Base-by-base conservation (phyloP, 208 protist species). In the Vickermania ingenoplastis region DNA sequence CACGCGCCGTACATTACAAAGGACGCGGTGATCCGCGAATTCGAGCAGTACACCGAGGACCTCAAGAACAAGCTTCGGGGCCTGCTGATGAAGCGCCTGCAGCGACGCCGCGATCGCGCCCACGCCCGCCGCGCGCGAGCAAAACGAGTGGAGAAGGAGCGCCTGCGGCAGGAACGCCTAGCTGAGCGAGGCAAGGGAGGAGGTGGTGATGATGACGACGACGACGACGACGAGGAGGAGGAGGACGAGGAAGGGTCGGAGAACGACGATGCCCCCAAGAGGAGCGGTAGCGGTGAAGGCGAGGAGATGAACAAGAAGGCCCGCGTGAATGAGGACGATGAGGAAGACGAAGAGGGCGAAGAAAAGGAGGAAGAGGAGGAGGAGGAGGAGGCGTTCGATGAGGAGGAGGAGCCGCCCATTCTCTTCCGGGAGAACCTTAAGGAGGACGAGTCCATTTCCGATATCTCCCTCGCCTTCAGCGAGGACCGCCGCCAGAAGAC, bases 1-100 rank as follows among this genome's bases (percentile, higher is more conserved):
- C 55, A 65, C 49, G 62, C 92, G 28, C 73, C 87, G 24, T 59
- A 81, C 48, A 36, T 96, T 26, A 80, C 69, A 0, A 23, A 73
- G 2, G 55, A 71, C 5, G 71, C 56, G 53, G 57, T 89, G 2
- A 73, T 89, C 28, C 26, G 29, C 1, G 70, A 73, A 21, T 92
- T 82, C 54, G 67, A 81, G 61, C 58, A 21, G 2, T 69, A 90
- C 74, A 66, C 75, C 29, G 71, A 36, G 21, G 61, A 67, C 14
- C 26, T 92, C 51, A 73, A 75, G 30, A 67, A 30, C 41, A 67
- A 81, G 68, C 67, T 91, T 48, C 66, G 66, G 0, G 48, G 7
- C 29, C 65, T 89, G 64, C 71, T 91, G 4, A 56, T 73, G 25
- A 62, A 67, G 0, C 77, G 80, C n/a, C 59, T 90, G 31, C 58